Base-by-base conservation (phyloP, 1,284 basidiomycete species). In the Cystobasidium sp. region DNA sequence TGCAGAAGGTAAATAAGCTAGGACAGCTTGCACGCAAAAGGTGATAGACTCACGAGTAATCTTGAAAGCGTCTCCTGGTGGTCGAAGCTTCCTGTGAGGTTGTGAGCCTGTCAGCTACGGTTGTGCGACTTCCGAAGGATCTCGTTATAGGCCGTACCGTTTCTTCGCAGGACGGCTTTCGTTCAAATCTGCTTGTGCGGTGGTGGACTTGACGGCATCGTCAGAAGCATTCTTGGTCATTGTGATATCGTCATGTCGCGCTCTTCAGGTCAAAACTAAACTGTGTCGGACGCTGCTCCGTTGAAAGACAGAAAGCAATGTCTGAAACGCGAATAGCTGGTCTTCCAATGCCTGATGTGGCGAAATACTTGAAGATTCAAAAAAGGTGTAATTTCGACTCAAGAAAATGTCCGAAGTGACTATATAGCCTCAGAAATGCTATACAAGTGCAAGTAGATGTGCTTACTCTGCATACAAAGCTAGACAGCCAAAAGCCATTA, bases 61-160 rank as follows among this genome's bases (percentile, higher is more conserved):
- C 5, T 49, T 49, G 47, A 69, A 69, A 1, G 41, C 68, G 20
- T 59, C 55, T 37, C 68, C 68, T 39, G 68, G 68, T 39, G 53
- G 53, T 62, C 58, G 61, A 4, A 69, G 31, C 43, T 43, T 61
- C 44, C 68, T 69, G 53, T 1, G 31, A 51, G 55, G 24, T 5
- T 24, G 3, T 55, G 4, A 55, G 53, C 53, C 3, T 55, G 53
- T 31, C 14, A 55, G 14, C n/a, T 55, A 18, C 53, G 2, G 5
- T 12, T 49, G 12, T 14, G 1, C 3, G 46, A 49, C 46, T 31
- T 31, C 31, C 31, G 31, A 31, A 31, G 5, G 31, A 31, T 31
- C 31, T 31, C 2, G 31, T 1, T 49, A 3, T n/a, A 49, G n/a
- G 3, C 10, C 56, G 37, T n/a, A 59, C 56, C 56, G 56, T 59